phyloP scores from a whole-genome alignment of 164 flowering plant genomes.

The Pachysandra terminalis region DNA sequence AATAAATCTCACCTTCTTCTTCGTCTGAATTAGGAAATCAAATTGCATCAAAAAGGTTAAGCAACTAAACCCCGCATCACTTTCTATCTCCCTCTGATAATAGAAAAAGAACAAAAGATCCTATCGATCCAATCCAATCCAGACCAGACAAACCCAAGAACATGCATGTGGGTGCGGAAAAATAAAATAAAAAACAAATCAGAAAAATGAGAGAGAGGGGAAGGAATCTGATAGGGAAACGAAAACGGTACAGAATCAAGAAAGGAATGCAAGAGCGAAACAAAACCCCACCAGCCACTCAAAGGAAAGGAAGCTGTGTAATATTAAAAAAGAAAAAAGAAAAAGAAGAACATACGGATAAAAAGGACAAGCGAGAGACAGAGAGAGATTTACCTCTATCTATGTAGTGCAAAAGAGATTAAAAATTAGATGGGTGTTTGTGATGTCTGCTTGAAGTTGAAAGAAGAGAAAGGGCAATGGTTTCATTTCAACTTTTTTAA shows the following conservation, averaged over 20 bases:
- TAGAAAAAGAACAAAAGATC: conserved; percentile 25
- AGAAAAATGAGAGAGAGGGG: background rate
- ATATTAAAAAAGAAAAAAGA: too few species aligned
- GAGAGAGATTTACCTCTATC: too few species aligned
- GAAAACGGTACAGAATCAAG: conserved; percentile 19
- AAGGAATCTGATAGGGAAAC: conserved; percentile 17
- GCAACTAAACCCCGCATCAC: conserved; percentile 25
- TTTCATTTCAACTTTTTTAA: too few species aligned
- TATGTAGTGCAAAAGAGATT: too few species aligned
- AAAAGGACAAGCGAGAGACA: too few species aligned
- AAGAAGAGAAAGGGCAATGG: too few species aligned
- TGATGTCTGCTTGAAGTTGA: too few species aligned
- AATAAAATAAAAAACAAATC: background rate
- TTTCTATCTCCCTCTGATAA: conserved; percentile 8
- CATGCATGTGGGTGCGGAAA: conserved; percentile 46
- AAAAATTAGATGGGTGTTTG: too few species aligned
- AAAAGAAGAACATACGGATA: too few species aligned
- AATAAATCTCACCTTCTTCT: conserved; percentile 29
- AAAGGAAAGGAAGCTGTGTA: background rate
- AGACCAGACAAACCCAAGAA: conserved; percentile 39
- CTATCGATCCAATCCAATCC: conserved; percentile 55
- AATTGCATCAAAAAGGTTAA: conserved; percentile 11
- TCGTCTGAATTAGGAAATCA: conserved; percentile 13
- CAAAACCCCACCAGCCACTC: conserved; percentile 22
- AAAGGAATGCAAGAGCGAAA: conserved; percentile 17